Conservation (phyloP, 495 filamentous ascomycete species). For the Friedmanniomyces simplex region DNA sequence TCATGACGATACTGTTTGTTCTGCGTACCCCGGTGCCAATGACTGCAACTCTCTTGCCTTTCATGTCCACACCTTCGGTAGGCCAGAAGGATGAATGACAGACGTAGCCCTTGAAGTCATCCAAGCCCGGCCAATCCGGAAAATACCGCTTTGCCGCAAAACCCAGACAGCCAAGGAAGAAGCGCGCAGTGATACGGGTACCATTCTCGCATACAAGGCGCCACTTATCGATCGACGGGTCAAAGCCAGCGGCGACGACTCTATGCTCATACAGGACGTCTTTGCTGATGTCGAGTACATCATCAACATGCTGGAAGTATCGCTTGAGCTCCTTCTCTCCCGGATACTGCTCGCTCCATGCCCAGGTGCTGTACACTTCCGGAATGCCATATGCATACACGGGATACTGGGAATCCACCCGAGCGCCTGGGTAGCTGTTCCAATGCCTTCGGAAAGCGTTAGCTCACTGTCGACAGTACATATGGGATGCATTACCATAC, state of each 20-base stretch:
- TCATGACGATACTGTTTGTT: neutral
- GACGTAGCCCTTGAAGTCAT: slow-evolving; percentile 36
- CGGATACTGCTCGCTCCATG: slow-evolving; percentile 44
- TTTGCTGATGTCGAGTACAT: slow-evolving; percentile 41
- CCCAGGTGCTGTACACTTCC: slow-evolving; percentile 45
- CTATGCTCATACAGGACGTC: slow-evolving; percentile 42
- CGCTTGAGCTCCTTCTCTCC: slow-evolving; percentile 38
- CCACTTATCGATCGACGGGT: slow-evolving; percentile 28
- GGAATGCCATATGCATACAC: slow-evolving; percentile 43
- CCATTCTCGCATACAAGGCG: slow-evolving; percentile 36
- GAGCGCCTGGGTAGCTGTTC: slow-evolving; percentile 27
- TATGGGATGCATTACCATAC: slow-evolving; percentile 21
- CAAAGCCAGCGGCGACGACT: slow-evolving; percentile 39
- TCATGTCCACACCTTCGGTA: slow-evolving; percentile 36
- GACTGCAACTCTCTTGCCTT: slow-evolving; percentile 44
- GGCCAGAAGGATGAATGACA: slow-evolving; percentile 49
- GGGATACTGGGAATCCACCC: slow-evolving; percentile 43
- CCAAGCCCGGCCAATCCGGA: slow-evolving; percentile 31
- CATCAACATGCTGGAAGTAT: slow-evolving; percentile 49
- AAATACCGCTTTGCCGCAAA: slow-evolving; percentile 32
- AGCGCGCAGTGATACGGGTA: slow-evolving; percentile 30
- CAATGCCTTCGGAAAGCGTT: slow-evolving; percentile 21
- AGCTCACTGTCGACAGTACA: neutral
- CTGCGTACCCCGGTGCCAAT: slow-evolving; percentile 38
- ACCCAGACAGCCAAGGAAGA: slow-evolving; percentile 33